Base-by-base conservation (phyloP, 768 basidiomycete species). In the Leccinum barrowsii region DNA sequence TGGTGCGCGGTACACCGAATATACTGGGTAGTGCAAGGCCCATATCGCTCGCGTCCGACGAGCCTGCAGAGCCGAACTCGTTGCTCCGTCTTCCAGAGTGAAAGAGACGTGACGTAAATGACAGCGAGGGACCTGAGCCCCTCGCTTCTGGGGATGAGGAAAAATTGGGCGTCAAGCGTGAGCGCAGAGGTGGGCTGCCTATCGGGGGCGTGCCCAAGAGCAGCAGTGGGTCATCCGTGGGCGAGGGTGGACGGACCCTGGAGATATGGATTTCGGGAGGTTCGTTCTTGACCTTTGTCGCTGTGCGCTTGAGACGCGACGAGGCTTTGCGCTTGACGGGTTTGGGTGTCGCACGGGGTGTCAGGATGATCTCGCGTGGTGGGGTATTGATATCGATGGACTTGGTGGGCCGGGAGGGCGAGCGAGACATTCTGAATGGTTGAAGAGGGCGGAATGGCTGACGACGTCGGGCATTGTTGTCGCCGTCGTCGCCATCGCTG, bases 161-260 rank as follows among this genome's bases (percentile, higher is more conserved):
- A 28, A 78, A 69, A 0, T 67, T 59, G 13, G 78, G 74, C 0
- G 76, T 79, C 17, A 74, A 66, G n/a, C 75, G 75, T 19, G 75
- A 62, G 50, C 74, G 61, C 7, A 66, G 37, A 11, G 72, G 62
- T 35, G 63, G 49, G 56, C 60, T 59, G 58, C 57, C 24, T 47
- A 73, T 66, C n/a, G 75, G 65, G 11, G 76, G 75, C 3, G 78
- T 55, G 3, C 65, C 83, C 48, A 78, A 79, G 28, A 92, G 76
- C 2, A 92, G 74, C 0, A 92, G 70, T 0, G 90, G 90, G 64
- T 92, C 90, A 37, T 92, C 90, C 1, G 82, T 82, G 3, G 90
- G 90, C 54, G 87, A 89, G 0, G 87, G 77, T 1, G 90, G 90
- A 7, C 86, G 84, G 64, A 84, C 85, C 13, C 67, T 76, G 50